Evolutionary conservation across 1,284 basidiomycete genomes (phyloP).

Genomic region (Pseudozyma tsukubaensis): DNA sequence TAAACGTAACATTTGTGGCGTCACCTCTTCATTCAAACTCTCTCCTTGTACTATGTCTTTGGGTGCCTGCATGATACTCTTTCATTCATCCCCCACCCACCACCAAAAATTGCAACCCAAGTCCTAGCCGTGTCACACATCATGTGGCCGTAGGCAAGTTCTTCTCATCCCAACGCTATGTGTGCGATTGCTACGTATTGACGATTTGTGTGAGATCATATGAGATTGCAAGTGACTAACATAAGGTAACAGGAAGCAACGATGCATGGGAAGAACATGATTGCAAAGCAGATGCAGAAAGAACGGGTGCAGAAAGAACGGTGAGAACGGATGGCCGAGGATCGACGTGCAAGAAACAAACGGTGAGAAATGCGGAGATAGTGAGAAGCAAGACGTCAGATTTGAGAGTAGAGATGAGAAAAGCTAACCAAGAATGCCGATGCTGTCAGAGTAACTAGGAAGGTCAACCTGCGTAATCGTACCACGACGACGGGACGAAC

Average conservation of each 20-base stretch:
- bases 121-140: conserved; percentile 11
- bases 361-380: background rate
- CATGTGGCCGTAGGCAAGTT: conserved; percentile 17
- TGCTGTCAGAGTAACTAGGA: conserved; percentile 47
- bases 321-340: background rate
- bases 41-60: conserved; percentile 31
- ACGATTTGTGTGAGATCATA: conserved; percentile 1
- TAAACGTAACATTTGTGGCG: conserved; percentile 35
- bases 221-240: background rate
- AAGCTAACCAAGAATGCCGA: conserved; percentile 38
- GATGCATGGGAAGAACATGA: background rate
- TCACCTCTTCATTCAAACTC: background rate
- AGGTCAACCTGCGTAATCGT: conserved; percentile 23
- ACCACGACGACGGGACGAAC: conserved; percentile 16
- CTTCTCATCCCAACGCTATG: background rate
- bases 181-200: background rate
- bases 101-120: conserved; percentile 32
- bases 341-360: conserved; percentile 8
- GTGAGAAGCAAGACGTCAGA: background rate
- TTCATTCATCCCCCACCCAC: conserved; percentile 10
- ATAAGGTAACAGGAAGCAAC: background rate
- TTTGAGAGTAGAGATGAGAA: background rate
- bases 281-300: background rate
- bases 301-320: background rate
- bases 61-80: conserved; percentile 1